phyloP scores from a whole-genome alignment of 2,329 filamentous ascomycete species.

The Neofusicoccum cordaticola region DNA sequence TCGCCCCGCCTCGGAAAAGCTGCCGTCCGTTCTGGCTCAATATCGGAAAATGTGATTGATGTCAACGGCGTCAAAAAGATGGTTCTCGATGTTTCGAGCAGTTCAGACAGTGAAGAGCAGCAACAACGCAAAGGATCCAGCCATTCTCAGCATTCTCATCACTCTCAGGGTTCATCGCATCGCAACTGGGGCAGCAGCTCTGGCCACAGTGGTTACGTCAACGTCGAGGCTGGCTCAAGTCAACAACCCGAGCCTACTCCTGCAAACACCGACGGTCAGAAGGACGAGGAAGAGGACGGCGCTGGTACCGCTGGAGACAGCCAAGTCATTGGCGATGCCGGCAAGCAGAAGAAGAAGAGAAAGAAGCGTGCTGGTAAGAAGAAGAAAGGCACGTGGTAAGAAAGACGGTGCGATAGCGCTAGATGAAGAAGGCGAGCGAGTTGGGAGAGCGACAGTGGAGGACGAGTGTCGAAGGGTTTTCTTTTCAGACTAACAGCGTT shows the following conservation, averaged over 20 bases:
- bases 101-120: constrained; percentile 21
- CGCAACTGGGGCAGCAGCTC: constrained; percentile 9
- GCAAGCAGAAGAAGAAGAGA: constrained; percentile 26
- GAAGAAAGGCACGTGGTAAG: constrained; percentile 28
- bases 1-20: constrained; percentile 38
- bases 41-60: constrained; percentile 76
- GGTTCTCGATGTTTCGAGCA: constrained; percentile 66
- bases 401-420: background rate
- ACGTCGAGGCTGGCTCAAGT: background rate
- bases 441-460: background rate
- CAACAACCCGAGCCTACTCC: constrained; percentile 23
- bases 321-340: constrained; percentile 20
- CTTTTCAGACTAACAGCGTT: background rate
- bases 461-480: background rate
- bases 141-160: constrained; percentile 3
- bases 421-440: background rate
- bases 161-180: constrained; percentile 5
- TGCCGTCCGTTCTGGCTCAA: constrained; percentile 68
- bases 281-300: constrained; percentile 17
- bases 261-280: constrained; percentile 22
- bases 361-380: constrained; percentile 37
- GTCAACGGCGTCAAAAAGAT: constrained; percentile 72
- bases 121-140: constrained; percentile 6
- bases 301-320: constrained; percentile 22
- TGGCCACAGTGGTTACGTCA: constrained; percentile 5